These are phyloP conservation scores for Neofusicoccum laricinum DNA, from an alignment of 2,329 filamentous ascomycete genomes.

Conservation along the genomic window DNA sequence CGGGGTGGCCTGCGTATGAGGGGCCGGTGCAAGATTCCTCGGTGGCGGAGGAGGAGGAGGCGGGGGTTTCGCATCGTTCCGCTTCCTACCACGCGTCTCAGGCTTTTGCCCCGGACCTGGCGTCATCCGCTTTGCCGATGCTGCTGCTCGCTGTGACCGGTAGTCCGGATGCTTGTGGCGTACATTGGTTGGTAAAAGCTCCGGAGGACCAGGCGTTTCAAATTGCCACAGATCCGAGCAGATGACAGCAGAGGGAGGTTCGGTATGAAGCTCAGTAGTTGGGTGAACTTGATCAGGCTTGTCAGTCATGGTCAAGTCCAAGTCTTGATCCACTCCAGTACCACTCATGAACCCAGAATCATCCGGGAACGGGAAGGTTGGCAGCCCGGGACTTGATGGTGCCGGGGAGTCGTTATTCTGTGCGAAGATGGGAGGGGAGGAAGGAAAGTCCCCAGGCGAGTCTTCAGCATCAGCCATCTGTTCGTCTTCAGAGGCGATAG, in stretches of 20 bases:
- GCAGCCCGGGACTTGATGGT: conserved; percentile 73
- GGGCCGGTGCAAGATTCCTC: conserved; percentile 7
- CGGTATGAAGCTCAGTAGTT: conserved; percentile 1
- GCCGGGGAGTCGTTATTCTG: conserved; percentile 58
- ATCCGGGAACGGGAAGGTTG: conserved; percentile 53
- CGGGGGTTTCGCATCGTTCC: conserved; percentile 8
- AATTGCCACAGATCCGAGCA: conserved; percentile 16
- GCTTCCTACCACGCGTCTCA: conserved; percentile 16
- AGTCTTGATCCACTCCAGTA: conserved; percentile 68
- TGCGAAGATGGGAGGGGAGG: conserved; percentile 77
- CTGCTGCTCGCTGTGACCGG: conserved; percentile 2
- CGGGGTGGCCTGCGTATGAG: background rate
- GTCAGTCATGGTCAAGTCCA: conserved; percentile 33
- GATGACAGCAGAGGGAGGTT: background rate
- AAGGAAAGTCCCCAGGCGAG: conserved; percentile 80
- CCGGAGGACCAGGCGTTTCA: conserved; percentile 38
- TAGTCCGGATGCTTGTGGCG: conserved; percentile 8
- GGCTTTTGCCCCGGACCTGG: background rate
- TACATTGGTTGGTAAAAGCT: conserved; percentile 31
- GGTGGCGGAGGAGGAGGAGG: conserved; percentile 8
- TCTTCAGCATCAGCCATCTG: conserved; percentile 53
- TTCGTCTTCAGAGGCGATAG: conserved; percentile 45
- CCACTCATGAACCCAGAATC: conserved; percentile 87
- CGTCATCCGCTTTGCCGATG: conserved; percentile 6
- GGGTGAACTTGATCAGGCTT: conserved; percentile 4